phyloP scores from a whole-genome alignment of 805 yeast species.

The Candida odintsovae region DNA sequence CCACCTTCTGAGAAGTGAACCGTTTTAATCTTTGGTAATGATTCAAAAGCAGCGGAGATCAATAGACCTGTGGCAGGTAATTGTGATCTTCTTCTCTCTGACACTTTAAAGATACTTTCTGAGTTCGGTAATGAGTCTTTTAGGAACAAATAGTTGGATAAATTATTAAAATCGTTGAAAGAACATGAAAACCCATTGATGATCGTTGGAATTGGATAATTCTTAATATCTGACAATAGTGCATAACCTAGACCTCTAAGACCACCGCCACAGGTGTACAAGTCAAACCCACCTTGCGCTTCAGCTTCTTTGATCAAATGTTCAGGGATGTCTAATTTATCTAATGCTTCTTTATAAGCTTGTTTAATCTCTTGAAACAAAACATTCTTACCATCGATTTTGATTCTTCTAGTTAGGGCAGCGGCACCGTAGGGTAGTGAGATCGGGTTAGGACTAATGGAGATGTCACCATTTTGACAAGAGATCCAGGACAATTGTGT shows the following conservation, averaged over 20 bases:
- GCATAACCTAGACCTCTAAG: slow-evolving; percentile 65
- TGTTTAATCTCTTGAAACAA: slow-evolving; percentile 48
- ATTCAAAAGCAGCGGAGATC: slow-evolving; percentile 55
- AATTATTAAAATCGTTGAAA: slow-evolving; percentile 41
- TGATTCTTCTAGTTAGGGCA: slow-evolving; percentile 50
- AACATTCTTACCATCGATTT: slow-evolving; percentile 42
- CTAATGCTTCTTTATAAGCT: slow-evolving; percentile 45
- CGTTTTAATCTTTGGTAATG: slow-evolving; percentile 53
- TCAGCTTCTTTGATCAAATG: slow-evolving; percentile 45
- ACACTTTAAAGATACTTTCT: slow-evolving; percentile 53
- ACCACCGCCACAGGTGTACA: slow-evolving; percentile 73
- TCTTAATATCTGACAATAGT: slow-evolving; percentile 42
- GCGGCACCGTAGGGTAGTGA: slow-evolving; percentile 74
- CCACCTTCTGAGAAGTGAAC: slow-evolving; percentile 74
- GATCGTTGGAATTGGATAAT: slow-evolving; percentile 64
- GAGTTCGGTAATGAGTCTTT: slow-evolving; percentile 41
- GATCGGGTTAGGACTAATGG: slow-evolving; percentile 50
- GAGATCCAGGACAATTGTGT: slow-evolving; percentile 67
- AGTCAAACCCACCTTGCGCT: slow-evolving; percentile 51
- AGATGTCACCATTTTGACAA: slow-evolving; percentile 48
- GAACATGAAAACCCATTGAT: slow-evolving; percentile 65
- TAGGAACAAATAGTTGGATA: slow-evolving; percentile 46
- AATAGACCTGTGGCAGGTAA: slow-evolving; percentile 65
- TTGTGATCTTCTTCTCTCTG: slow-evolving; percentile 60
- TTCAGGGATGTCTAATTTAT: slow-evolving; percentile 46